Evolutionary conservation across 2,329 filamentous ascomycete genomes (phyloP).

Genomic region (Rutstroemia sp.): DNA sequence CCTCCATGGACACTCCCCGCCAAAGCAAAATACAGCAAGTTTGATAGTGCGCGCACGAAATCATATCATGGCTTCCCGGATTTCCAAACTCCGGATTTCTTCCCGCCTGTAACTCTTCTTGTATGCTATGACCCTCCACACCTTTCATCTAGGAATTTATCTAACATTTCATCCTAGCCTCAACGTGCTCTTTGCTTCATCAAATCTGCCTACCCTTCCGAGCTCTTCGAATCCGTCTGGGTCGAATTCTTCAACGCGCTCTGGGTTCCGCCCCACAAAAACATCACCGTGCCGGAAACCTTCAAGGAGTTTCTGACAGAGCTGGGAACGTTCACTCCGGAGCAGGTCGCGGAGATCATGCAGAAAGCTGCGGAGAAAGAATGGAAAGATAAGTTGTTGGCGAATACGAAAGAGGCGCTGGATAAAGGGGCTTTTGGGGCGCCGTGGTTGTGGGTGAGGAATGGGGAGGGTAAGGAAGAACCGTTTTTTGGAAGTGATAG

Average conservation of each 20-base stretch:
- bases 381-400: slow-evolving; percentile 46
- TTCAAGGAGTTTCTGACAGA: slow-evolving; percentile 37
- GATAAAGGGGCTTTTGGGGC: slow-evolving; percentile 65
- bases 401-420: slow-evolving; percentile 53
- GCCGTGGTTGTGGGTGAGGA: slow-evolving; percentile 66
- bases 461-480: slow-evolving; percentile 49
- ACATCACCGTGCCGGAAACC: slow-evolving; percentile 52
- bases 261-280: slow-evolving; percentile 51
- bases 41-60: slow-evolving; percentile 41
- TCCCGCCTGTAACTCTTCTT: slow-evolving; percentile 46
- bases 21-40: slow-evolving; percentile 53
- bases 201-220: slow-evolving; percentile 46
- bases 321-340: slow-evolving; percentile 35
- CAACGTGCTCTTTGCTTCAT: slow-evolving; percentile 61
- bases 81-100: slow-evolving; percentile 39
- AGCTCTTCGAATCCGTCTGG: slow-evolving; percentile 46
- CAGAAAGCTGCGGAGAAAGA: slow-evolving; percentile 41
- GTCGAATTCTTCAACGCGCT: slow-evolving; percentile 50
- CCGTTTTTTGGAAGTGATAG: slow-evolving; percentile 74
- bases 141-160: slow-evolving; percentile 6
- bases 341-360: slow-evolving; percentile 50
- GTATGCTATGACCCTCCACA: slow-evolving; percentile 33
- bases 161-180: slow-evolving; percentile 36
- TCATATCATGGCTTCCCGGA: slow-evolving; percentile 41
- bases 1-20: slow-evolving; percentile 66